Evolutionary conservation across 2,329 filamentous ascomycete species (phyloP).

Genomic region (Fusarium incarnatum): DNA sequence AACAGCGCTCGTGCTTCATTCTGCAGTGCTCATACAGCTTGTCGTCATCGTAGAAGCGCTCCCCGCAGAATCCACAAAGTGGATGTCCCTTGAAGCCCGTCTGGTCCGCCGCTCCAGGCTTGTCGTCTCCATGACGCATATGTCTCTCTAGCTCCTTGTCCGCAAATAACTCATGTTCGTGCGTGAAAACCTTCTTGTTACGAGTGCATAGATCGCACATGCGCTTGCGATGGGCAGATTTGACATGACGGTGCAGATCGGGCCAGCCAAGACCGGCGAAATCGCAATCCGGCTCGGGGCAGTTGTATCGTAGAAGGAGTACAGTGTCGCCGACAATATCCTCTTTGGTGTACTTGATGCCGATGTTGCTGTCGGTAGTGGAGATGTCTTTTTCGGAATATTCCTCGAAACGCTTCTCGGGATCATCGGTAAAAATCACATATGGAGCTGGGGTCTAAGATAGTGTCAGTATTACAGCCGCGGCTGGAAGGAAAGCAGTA

Average conservation of each 20-base stretch:
- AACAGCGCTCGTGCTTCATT: conserved; percentile 93
- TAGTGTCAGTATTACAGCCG: conserved; percentile 35
- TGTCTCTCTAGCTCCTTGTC: conserved; percentile 84
- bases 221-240: conserved; percentile 82
- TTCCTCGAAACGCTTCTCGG: conserved; percentile 85
- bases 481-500: background rate
- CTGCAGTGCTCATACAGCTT: conserved; percentile 94
- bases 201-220: conserved; percentile 92
- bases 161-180: conserved; percentile 94
- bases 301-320: conserved; percentile 91
- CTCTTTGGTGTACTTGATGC: conserved; percentile 89
- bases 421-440: conserved; percentile 92
- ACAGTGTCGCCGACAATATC: conserved; percentile 93
- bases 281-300: conserved; percentile 83
- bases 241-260: conserved; percentile 79
- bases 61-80: conserved; percentile 90
- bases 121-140: conserved; percentile 91
- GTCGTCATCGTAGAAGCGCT: conserved; percentile 95
- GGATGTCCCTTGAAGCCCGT: conserved; percentile 97
- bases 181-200: conserved; percentile 98
- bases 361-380: conserved; percentile 84
- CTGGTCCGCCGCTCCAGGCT: conserved; percentile 88
- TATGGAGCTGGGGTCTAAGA: conserved; percentile 74
- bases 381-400: conserved; percentile 79
- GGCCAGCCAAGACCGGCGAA: conserved; percentile 78